Evolutionary conservation across 495 filamentous ascomycete genomes (phyloP).

Genomic region (Aspergillus saccharolyticus): DNA sequence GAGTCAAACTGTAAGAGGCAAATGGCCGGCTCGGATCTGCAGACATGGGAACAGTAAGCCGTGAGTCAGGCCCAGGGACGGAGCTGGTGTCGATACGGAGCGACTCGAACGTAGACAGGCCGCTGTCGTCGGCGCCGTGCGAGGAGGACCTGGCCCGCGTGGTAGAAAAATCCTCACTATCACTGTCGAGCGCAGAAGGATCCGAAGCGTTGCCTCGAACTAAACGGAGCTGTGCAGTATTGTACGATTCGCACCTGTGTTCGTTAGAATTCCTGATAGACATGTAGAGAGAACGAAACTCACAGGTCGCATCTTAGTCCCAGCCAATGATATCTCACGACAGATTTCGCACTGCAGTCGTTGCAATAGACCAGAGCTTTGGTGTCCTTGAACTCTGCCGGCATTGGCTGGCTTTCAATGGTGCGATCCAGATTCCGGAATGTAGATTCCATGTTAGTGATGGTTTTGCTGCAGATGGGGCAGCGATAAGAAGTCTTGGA

Average conservation of each 20-base stretch:
- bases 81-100: conserved; percentile 32
- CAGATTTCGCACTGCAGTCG: conserved; percentile 83
- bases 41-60: conserved; percentile 23
- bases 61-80: conserved; percentile 22
- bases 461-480: conserved; percentile 88
- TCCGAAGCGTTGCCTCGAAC: conserved; percentile 37
- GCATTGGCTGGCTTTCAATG: conserved; percentile 90
- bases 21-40: conserved; percentile 24
- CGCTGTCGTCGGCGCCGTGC: conserved; percentile 21
- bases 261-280: conserved; percentile 15
- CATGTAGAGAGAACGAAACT: conserved; percentile 14
- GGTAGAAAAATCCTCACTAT: conserved; percentile 7
- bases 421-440: conserved; percentile 84
- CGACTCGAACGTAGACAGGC: conserved; percentile 22
- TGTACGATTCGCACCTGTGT: conserved; percentile 68
- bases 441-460: conserved; percentile 93
- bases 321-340: conserved; percentile 88
- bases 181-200: conserved; percentile 21
- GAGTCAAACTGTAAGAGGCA: conserved; percentile 38
- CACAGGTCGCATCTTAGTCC: conserved; percentile 82
- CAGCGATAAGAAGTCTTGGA: conserved; percentile 87
- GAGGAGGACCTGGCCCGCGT: conserved; percentile 29
- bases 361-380: conserved; percentile 85
- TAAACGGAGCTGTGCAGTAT: conserved; percentile 70
- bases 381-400: conserved; percentile 70